Base-by-base conservation (phyloP, 352 stramenopile genomes). In the Phytophthora hibernalis region DNA sequence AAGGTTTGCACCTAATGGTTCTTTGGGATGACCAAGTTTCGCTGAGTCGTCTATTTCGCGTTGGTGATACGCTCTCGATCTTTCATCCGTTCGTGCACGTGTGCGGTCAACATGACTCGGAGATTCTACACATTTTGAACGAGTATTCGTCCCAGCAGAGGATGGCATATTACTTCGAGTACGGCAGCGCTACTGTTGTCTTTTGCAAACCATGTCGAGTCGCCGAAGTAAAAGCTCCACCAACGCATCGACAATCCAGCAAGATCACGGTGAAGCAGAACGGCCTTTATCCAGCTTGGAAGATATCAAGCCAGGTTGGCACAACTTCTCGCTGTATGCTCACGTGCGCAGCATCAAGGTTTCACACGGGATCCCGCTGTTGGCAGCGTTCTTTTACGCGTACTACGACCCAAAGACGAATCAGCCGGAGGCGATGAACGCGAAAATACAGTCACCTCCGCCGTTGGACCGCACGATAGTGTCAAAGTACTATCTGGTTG, bases 21-120 rank as follows among this genome's bases (percentile, higher is more conserved):
- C 54, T 91, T 3, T 91, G 83, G 83, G 83, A 90, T 30, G 83
- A 91, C 12, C 83, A 91, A 70, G 81, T 89, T 18, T 73, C 73
- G 18, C 73, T 91, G 10, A 91, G 83, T 68, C 77, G 73, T 0
- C 52, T 91, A 3, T 90, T 90, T 57, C 68, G 74, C 38, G 70
- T 91, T 24, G 81, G 76, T 0, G 83, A 90, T 37, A 79, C 68
- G n/a, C 61, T 91, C 10, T 72, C 68, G n/a, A 42, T 91, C 13
- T 79, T 88, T 20, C 73, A 91, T 48, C 83, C 83, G 15, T 91
- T 88, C 33, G 69, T 91, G 2, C 80, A 90, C 56, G 63, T 89
- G 10, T 82, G 75, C 26, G 68, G 68, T 8, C 49, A 65, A 0
- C 31, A 77, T n/a, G 79, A 89, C 33, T 30, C 60, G 4, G 83